phyloP scores from a whole-genome alignment of 2,329 filamentous ascomycete genomes.

The Pseudogymnoascus destructans region DNA sequence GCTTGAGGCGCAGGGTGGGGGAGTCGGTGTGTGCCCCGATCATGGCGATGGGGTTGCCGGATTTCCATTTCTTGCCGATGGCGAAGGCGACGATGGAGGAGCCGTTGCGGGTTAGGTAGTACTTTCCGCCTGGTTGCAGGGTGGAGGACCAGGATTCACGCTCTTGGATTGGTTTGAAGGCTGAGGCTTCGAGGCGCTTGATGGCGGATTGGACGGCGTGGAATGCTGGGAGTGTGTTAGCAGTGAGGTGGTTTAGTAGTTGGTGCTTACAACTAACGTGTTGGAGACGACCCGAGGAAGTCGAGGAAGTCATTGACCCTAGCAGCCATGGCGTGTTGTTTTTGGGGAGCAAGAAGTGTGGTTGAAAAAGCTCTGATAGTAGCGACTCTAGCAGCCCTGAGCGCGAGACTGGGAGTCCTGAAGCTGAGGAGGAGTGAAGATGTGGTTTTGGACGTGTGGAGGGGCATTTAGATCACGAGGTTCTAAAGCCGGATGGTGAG shows the following conservation, averaged over 20 bases:
- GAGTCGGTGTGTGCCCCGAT: conserved; percentile 95
- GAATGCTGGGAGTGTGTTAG: conserved; percentile 50
- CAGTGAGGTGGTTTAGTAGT: conserved; percentile 11
- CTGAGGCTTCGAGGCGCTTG: conserved; percentile 63
- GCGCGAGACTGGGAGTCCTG: not conserved
- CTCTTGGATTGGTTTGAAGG: conserved; percentile 81
- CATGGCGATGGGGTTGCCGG: conserved; percentile 84
- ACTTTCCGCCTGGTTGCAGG: conserved; percentile 78
- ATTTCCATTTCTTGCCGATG: conserved; percentile 79
- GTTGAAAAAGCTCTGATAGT: not conserved
- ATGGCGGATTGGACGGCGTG: conserved; percentile 78
- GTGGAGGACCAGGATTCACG: conserved; percentile 75
- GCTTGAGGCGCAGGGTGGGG: conserved; percentile 82
- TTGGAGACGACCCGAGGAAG: conserved; percentile 90
- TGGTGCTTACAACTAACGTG: conserved; percentile 46
- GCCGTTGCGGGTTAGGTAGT: conserved; percentile 87
- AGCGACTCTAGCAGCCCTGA: not conserved
- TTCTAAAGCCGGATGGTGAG: not conserved
- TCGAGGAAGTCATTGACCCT: conserved; percentile 60
- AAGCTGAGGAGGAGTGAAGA: not conserved
- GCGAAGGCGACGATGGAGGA: conserved; percentile 89
- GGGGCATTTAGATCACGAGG: not conserved
- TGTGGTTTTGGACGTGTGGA: not conserved
- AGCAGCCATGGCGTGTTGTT: conserved; percentile 19
- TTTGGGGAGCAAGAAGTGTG: conserved; percentile 8